Evolutionary conservation across 164 flowering plant species (phyloP), one percentile per base, ranked within the genome.

Genomic region (Hamamelis virginiana): DNA sequence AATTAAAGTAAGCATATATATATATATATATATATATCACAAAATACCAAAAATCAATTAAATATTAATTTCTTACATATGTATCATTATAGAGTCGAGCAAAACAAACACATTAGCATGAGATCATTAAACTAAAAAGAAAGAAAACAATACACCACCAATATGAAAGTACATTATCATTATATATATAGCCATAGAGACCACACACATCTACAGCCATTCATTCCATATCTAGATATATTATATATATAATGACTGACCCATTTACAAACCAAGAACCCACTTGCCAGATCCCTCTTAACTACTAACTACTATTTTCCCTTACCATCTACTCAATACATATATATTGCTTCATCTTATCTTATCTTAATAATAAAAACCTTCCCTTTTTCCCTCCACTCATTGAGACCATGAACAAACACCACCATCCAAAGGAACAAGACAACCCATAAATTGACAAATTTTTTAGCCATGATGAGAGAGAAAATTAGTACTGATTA

Each of bases 401-500:
- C 72, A 62, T 33, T 62, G 45, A 22, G 41, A 59, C 58, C 61
- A 53, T 2, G 16, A 27, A 64, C 63, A 56, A 33, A 46, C 48
- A 65, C 48, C 18, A 46, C 51, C 12, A 57, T 50, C 9, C 4
- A 33, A 59, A 13, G 6, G 6, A 25, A 26, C 28, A 52, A 10
- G 65, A 51, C 27, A n/a, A 28, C 27, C 8, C 44, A 13, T 61
- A 19, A 21, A 48, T 43, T 52, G 50, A 27, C 6, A n/a, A 27
- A 6, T 48, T 19, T n/a, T 46, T 33, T 21, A 46, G 21, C 46
- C 26, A 60, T 9, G n/a, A 28, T 14, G 33, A 33, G 50, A 60
- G 44, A n/a, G n/a, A n/a, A n/a, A n/a, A n/a, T n/a, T 59, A 83
- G 75, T 74, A 82, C 68, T 71, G 83, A n/a, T n/a, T n/a, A 69